phyloP scores from a whole-genome alignment of 2,329 filamentous ascomycete genomes.

The Colletotrichum destructivum region DNA sequence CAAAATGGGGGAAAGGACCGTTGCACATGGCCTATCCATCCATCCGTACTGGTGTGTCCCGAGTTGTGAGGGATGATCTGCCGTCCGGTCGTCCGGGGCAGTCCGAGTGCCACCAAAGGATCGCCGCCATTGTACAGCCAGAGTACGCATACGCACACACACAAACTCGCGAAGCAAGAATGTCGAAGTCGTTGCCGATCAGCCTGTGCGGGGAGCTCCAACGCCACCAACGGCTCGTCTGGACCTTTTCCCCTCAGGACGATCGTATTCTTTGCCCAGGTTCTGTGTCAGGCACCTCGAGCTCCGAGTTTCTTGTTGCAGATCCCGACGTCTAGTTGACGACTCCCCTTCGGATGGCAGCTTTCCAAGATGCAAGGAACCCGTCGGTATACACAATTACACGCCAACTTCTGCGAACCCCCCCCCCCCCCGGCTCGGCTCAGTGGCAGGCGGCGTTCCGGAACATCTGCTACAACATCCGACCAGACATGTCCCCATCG shows the following conservation, averaged over 20 bases:
- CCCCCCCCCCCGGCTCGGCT: constrained; percentile 25
- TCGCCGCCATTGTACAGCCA: constrained; percentile 9
- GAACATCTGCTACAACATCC: constrained; percentile 28
- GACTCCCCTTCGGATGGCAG: constrained; percentile 20
- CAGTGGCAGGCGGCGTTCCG: constrained; percentile 27
- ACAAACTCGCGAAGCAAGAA: constrained; percentile 21
- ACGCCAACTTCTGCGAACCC: neutral
- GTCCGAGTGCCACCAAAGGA: constrained; percentile 18
- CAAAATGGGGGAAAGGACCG: constrained; percentile 2
- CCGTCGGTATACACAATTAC: constrained; percentile 3
- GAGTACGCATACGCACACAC: neutral
- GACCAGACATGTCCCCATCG: constrained; percentile 3
- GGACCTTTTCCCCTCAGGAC: neutral
- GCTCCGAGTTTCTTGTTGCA: constrained; percentile 33
- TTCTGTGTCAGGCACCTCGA: constrained; percentile 17
- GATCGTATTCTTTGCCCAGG: constrained; percentile 9
- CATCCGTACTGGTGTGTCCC: neutral
- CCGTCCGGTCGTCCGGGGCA: constrained; percentile 29
- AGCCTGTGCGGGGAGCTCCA: constrained; percentile 16
- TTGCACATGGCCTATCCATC: constrained; percentile 1
- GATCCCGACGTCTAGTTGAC: constrained; percentile 7
- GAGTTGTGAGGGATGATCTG: constrained; percentile 12
- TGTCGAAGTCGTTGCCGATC: constrained; percentile 26
- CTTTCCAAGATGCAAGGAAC: constrained; percentile 36
- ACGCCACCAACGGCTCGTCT: constrained; percentile 5